Conservation (phyloP, 164 flowering plant species). For the Vitis amurensis region DNA sequence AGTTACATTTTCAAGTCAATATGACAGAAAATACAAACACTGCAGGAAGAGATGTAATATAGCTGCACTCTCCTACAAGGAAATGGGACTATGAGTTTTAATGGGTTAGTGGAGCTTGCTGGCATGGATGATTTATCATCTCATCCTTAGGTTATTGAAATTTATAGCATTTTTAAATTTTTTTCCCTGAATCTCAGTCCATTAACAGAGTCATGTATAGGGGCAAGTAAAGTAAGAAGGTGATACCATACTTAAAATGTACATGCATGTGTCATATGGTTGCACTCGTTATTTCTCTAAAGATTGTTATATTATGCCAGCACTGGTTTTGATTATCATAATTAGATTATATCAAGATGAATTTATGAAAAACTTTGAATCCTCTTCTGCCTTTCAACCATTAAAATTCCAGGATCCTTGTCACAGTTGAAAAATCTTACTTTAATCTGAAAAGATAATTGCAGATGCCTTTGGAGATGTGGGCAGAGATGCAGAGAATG, state of each 20-base stretch:
- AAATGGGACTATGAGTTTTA: no score
- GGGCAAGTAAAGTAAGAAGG: background rate
- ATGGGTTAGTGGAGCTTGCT: no score
- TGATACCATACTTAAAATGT: no score
- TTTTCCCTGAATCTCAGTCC: background rate
- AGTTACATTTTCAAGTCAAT: background rate
- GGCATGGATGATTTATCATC: no score
- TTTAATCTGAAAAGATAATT: slow-evolving; percentile 3
- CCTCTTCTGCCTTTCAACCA: background rate
- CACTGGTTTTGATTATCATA: no score
- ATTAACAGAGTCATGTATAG: background rate
- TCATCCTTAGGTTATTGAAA: no score
- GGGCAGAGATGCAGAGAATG: slow-evolving; percentile 27
- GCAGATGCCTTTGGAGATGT: slow-evolving; percentile 65
- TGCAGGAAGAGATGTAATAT: no score
- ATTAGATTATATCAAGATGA: background rate
- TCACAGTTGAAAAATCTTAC: background rate
- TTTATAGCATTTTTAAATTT: no score
- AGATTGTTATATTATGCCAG: no score
- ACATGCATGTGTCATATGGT: background rate
- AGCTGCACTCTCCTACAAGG: no score
- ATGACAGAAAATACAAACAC: no score
- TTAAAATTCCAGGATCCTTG: background rate
- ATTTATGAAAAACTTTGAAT: background rate
- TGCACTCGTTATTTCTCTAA: no score